These are phyloP conservation scores for Dimocarpus longan DNA, from an alignment of 345 rosid species.

Conservation along the genomic window DNA sequence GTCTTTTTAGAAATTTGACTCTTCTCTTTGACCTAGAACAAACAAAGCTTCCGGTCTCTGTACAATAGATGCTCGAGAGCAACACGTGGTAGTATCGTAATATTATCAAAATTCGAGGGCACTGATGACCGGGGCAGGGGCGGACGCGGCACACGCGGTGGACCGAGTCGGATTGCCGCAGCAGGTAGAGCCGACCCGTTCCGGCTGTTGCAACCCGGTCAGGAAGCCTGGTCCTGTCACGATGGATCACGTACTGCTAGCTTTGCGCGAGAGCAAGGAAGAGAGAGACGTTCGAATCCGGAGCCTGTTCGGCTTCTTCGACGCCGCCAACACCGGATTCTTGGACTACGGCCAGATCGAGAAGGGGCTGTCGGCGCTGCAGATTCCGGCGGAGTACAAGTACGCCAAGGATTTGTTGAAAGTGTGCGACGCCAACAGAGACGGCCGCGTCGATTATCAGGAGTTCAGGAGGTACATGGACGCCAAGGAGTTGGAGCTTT, in stretches of 20 bases:
- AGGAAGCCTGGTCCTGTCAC: conserved; percentile 53
- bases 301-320: conserved; percentile 72
- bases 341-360: conserved; percentile 86
- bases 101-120: not conserved
- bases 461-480: conserved; percentile 96
- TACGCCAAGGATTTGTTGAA: conserved; percentile 78
- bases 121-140: conserved; percentile 36
- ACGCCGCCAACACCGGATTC: conserved; percentile 58
- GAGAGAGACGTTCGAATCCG: conserved; percentile 76
- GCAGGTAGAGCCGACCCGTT: conserved; percentile 44
- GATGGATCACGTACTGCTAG: conserved; percentile 81
- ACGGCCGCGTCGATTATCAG: conserved; percentile 82
- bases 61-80: conserved; percentile 8
- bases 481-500: conserved; percentile 73
- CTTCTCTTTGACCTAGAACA: not conserved
- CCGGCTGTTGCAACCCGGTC: conserved; percentile 41
- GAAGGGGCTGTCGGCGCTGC: conserved; percentile 72
- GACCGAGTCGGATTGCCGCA: conserved; percentile 51
- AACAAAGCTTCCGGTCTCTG: not conserved
- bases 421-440: conserved; percentile 80
- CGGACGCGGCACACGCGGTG: conserved; percentile 42
- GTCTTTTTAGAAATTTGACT: conserved; percentile 8
- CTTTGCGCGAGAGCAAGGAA: conserved; percentile 77
- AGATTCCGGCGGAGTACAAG: conserved; percentile 71
- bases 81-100: not conserved